These are phyloP conservation scores for Hamigera avellanea DNA, from an alignment of 495 filamentous ascomycete species.

Conservation along the genomic window DNA sequence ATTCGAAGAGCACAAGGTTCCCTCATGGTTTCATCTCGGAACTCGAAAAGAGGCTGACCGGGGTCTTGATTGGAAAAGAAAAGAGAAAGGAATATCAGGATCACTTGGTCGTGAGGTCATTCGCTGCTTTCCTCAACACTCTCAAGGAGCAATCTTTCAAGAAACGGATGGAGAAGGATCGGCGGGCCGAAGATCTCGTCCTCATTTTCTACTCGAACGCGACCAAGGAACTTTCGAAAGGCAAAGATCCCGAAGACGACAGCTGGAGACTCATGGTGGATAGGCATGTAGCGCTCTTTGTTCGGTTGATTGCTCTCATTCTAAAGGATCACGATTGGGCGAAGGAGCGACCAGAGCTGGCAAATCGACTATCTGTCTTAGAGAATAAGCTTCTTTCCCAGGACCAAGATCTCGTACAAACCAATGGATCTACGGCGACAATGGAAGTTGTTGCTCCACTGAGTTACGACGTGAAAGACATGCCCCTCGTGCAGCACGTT, in stretches of 20 bases:
- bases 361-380: conserved; percentile 61
- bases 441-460: conserved; percentile 71
- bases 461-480: conserved; percentile 90
- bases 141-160: conserved; percentile 62
- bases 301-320: conserved; percentile 71
- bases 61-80: conserved; percentile 57
- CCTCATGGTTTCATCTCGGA: conserved; percentile 66
- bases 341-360: conserved; percentile 71
- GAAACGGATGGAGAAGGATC: conserved; percentile 81
- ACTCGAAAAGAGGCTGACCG: conserved; percentile 56
- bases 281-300: conserved; percentile 87
- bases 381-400: conserved; percentile 93
- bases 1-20: conserved; percentile 66
- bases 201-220: conserved; percentile 85
- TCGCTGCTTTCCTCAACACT: conserved; percentile 67
- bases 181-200: conserved; percentile 80
- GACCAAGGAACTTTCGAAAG: conserved; percentile 75
- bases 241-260: conserved; percentile 72
- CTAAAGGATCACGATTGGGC: conserved; percentile 72
- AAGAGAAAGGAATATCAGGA: conserved; percentile 68
- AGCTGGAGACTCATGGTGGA: conserved; percentile 90
- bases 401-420: conserved; percentile 69
- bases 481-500: conserved; percentile 84
- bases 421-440: conserved; percentile 43
- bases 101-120: conserved; percentile 65